Percentiles rank a stretch among this genome's conserved stretches.
These are phyloP conservation scores for Obelidium mucronatum DNA, from an alignment of 192 early-diverging fungal species.

Conservation along the genomic window DNA sequence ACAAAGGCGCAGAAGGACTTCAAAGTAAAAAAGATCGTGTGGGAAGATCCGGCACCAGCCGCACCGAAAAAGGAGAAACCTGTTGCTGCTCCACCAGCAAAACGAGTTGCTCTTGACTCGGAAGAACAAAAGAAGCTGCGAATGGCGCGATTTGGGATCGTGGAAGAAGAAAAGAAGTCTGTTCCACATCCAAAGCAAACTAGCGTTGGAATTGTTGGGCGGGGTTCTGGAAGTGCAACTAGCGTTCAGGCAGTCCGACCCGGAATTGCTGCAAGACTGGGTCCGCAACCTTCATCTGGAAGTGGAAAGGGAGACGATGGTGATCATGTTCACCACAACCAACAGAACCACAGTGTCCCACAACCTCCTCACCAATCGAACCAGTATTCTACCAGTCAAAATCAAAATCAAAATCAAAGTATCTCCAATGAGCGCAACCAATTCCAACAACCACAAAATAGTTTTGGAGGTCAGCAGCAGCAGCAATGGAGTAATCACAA, in stretches of 20 bases:
- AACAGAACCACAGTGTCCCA: neutral
- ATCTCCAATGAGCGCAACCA: neutral
- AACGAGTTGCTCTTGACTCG: neutral
- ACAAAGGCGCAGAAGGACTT: no score
- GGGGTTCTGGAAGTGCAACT: neutral
- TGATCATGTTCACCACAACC: neutral
- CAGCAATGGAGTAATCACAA: conserved; percentile 7
- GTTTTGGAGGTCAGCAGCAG: neutral
- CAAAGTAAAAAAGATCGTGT: no score
- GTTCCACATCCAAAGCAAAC: neutral
- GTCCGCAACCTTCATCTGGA: neutral
- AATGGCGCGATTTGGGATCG: neutral
- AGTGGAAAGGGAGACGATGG: neutral
- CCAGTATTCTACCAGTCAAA: neutral
- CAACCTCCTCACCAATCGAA: neutral
- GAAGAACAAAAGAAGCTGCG: neutral
- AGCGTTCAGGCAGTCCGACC: neutral
- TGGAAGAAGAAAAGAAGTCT: neutral
- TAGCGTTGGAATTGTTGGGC: neutral
- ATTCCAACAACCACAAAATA: neutral
- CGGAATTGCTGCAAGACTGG: neutral
- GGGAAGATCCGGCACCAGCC: neutral
- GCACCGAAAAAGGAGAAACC: neutral
- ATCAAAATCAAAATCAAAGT: neutral
- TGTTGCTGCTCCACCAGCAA: neutral